Evolutionary conservation across 2,329 filamentous ascomycete genomes (phyloP).

Genomic region (Boeremia exigua): DNA sequence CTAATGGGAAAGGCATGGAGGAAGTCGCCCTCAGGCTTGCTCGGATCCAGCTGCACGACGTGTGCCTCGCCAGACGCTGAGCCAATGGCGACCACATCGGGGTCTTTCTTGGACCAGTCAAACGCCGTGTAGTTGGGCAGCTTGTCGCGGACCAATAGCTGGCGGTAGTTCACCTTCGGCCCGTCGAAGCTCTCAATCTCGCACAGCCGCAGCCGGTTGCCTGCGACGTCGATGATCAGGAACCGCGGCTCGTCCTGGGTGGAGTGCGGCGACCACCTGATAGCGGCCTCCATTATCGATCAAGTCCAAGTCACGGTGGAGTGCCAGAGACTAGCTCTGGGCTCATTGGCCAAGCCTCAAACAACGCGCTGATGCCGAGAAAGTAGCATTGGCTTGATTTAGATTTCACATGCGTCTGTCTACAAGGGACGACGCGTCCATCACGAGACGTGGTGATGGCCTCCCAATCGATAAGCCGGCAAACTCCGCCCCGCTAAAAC

Average conservation of each 20-base stretch:
- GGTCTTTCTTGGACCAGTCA: constrained; percentile 67
- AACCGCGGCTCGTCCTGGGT: constrained; percentile 61
- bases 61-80: constrained; percentile 77
- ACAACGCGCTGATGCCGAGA: background rate
- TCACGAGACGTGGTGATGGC: no score
- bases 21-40: constrained; percentile 49
- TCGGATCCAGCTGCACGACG: constrained; percentile 74
- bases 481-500: constrained; percentile 40
- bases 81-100: constrained; percentile 75
- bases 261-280: constrained; percentile 68
- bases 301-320: background rate
- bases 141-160: constrained; percentile 60
- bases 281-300: constrained; percentile 63
- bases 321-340: constrained; percentile 6
- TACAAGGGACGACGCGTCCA: no score
- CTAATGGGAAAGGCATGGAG: constrained; percentile 74
- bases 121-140: constrained; percentile 69
- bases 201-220: constrained; percentile 65
- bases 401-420: background rate
- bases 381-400: background rate
- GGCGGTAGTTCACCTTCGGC: constrained; percentile 57
- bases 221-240: constrained; percentile 66
- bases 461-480: no score
- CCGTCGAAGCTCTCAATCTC: constrained; percentile 51
- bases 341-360: constrained; percentile 5